Base-by-base conservation (phyloP, 495 filamentous ascomycete genomes). In the Penicillium herquei region DNA sequence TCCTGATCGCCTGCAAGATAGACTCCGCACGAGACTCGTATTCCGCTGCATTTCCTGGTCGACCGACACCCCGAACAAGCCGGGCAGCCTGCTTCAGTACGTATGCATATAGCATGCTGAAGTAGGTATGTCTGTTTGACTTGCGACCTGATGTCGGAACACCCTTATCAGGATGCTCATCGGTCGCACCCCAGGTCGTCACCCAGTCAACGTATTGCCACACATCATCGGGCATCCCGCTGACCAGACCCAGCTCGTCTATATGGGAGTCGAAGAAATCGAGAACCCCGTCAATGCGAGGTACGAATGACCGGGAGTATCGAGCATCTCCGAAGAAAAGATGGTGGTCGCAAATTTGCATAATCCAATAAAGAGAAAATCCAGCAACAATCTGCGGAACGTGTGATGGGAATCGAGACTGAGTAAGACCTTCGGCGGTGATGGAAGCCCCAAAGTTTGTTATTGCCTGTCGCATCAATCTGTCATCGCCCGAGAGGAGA, bases 121-220 rank as follows among this genome's bases (percentile, higher is more conserved):
- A 70, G 55, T 72, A 73, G 1, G 67, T 72, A 34, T 70, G 65
- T 16, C 61, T 39, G 41, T 70, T 70, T 9, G 65, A 56, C 21
- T 53, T 53, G 1, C 67, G 54, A 0, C 67, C 67, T 1, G 69
- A 61, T 1, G 67, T 70, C 5, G 72, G 68, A 0, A 74, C 71
- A 0, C 70, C 71, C 35, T 75, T 73, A 32, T 73, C 70, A 0
- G 69, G 66, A 43, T 70, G 65, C 6, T 64, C 65, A 10, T 62
- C 65, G 8, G 68, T 70, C 5, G 68, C 68, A 12, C 64, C 68
- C 71, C 71, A 75, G 2, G 61, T 70, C 5, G 63, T 65, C 8
- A 73, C 70, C 72, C 72, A 75, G 55, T 75, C 72, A 17, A 75
- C 69, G 45, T 70, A 75, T 44, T 73, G 67, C 72, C 72, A 75